Conservation (phyloP, 768 basidiomycete genomes). For the Mycena chlorophos region DNA sequence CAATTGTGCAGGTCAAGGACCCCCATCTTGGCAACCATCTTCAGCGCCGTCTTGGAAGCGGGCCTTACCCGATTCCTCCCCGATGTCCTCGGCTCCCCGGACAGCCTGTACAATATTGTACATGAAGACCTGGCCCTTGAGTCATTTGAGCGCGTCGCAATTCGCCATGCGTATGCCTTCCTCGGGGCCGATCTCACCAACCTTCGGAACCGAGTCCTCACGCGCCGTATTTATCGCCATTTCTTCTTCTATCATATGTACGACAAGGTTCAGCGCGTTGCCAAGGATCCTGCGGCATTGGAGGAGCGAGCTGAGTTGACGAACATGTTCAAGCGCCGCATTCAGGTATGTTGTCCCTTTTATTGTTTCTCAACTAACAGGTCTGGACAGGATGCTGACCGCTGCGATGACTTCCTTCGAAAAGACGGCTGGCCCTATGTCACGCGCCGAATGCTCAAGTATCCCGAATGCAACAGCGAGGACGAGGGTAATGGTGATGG, state of each 20-base stretch:
- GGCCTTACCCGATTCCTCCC: background rate
- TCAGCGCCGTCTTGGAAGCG: background rate
- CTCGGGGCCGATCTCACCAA: background rate
- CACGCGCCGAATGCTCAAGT: background rate
- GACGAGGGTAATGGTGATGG: background rate
- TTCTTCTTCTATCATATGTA: background rate
- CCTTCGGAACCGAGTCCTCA: background rate
- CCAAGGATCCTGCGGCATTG: background rate
- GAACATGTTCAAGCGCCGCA: background rate
- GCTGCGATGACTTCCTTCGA: background rate
- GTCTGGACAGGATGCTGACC: background rate
- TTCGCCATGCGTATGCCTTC: background rate
- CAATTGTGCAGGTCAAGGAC: background rate
- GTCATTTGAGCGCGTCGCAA: background rate
- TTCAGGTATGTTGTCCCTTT: background rate
- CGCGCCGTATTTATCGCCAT: background rate
- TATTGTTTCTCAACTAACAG: background rate
- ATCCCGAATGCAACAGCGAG: slow-evolving; percentile 1
- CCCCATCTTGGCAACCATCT: background rate
- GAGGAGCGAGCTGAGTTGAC: background rate
- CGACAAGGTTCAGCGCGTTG: background rate
- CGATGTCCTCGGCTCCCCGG: background rate
- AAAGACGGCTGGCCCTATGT: slow-evolving; percentile 1
- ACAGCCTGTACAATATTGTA: slow-evolving; percentile 1
- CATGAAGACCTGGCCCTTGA: background rate